Evolutionary conservation across 2,329 filamentous ascomycete genomes (phyloP).

Genomic region (Fusarium albosuccineum): DNA sequence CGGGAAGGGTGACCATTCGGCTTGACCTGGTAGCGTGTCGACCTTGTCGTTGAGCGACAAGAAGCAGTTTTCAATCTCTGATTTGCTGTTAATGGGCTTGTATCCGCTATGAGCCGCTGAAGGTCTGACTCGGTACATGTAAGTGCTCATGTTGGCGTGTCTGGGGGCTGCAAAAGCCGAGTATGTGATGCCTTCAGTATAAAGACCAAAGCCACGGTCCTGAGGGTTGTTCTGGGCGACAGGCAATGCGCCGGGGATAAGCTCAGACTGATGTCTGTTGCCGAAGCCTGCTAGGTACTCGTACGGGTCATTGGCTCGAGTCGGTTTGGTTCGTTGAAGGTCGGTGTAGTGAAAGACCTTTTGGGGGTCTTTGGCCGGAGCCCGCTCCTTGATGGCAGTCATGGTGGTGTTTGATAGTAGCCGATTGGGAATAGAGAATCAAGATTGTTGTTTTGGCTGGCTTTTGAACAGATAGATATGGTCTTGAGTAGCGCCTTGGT

Average conservation of each 20-base stretch:
- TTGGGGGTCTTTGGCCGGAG: constrained; percentile 14
- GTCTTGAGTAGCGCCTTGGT: no score
- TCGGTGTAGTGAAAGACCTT: constrained; percentile 33
- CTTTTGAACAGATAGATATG: no score
- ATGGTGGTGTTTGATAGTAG: background rate
- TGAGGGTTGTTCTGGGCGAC: constrained; percentile 26
- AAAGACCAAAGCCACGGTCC: constrained; percentile 23
- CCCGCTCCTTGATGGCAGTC: constrained; percentile 1
- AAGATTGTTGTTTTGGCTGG: no score
- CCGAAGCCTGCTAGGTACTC: constrained; percentile 23
- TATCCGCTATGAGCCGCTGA: constrained; percentile 24
- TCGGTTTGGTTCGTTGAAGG: constrained; percentile 23
- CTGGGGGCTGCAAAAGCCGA: constrained; percentile 29
- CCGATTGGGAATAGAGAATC: background rate
- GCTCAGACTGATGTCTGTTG: constrained; percentile 29
- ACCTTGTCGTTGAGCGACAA: constrained; percentile 18
- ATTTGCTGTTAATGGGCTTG: constrained; percentile 7
- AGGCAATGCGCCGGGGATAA: constrained; percentile 20
- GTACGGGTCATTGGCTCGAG: constrained; percentile 30
- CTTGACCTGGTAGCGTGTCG: constrained; percentile 14
- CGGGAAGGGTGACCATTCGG: constrained; percentile 28
- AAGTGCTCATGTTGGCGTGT: constrained; percentile 10
- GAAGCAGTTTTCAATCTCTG: constrained; percentile 28
- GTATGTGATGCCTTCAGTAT: constrained; percentile 35
- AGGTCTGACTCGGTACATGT: constrained; percentile 28